Conservation (phyloP, 352 stramenopile species). For the Pythium rishiriense region DNA sequence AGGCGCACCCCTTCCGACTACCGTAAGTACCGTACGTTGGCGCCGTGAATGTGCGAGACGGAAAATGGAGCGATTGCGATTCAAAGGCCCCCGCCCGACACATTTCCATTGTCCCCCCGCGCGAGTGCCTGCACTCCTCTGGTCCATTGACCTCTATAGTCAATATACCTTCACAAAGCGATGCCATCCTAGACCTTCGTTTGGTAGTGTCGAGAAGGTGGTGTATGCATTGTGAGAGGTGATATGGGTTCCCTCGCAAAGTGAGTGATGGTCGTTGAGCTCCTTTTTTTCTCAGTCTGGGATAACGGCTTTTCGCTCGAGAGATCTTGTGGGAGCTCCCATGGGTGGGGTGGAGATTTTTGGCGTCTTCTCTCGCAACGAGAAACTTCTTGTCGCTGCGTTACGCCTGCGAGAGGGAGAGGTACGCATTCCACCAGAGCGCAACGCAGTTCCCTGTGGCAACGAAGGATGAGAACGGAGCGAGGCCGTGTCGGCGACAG, state of each 20-base stretch:
- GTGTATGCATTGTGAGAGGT: constrained; percentile 8
- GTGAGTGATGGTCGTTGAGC: constrained; percentile 26
- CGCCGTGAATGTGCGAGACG: not conserved
- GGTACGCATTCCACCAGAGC: constrained; percentile 81
- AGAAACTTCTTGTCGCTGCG: constrained; percentile 25
- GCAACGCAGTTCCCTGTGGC: constrained; percentile 58
- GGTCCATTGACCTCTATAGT: constrained; percentile 20
- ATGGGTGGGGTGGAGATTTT: too few relatives aligned
- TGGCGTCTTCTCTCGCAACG: not conserved
- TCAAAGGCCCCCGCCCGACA: not conserved
- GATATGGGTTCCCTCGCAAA: constrained; percentile 10
- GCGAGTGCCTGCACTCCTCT: constrained; percentile 18
- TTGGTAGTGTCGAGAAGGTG: not conserved
- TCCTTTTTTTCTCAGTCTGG: not conserved
- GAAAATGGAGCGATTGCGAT: constrained; percentile 1
- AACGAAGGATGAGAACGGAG: not conserved
- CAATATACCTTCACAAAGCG: not conserved
- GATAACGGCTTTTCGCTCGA: constrained; percentile 7
- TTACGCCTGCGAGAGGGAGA: constrained; percentile 66
- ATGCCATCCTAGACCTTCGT: not conserved
- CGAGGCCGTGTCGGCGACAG: not conserved
- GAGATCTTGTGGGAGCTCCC: not conserved
- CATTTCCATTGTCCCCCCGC: constrained; percentile 22
- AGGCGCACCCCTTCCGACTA: too few relatives aligned
- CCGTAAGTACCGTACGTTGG: too few relatives aligned